Evolutionary conservation across 345 rosid species (phyloP).

Genomic region (Corchorus olitorius): DNA sequence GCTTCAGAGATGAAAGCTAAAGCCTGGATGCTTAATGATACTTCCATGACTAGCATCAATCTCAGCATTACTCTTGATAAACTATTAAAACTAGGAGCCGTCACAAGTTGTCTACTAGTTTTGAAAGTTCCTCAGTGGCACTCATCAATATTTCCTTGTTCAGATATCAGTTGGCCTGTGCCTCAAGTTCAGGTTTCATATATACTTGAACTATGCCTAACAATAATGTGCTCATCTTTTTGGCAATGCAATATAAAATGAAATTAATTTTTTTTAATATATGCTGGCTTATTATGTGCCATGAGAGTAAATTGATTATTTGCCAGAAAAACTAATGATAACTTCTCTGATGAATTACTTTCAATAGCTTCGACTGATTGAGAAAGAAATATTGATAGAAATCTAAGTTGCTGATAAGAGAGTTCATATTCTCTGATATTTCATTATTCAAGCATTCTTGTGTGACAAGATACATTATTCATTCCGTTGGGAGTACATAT

Average conservation of each 20-base stretch:
- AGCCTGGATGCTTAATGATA: background rate
- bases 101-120: background rate
- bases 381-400: too few relatives aligned
- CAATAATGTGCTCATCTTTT: background rate
- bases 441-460: too few relatives aligned
- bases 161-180: background rate
- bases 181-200: slow-evolving; percentile 1
- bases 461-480: too few relatives aligned
- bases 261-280: background rate
- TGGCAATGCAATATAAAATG: background rate
- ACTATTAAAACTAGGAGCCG: background rate
- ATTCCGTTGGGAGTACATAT: too few relatives aligned
- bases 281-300: background rate
- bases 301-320: too few relatives aligned
- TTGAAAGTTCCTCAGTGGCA: background rate
- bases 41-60: background rate
- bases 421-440: too few relatives aligned
- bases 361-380: too few relatives aligned
- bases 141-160: background rate
- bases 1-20: slow-evolving; percentile 37
- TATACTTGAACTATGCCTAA: background rate
- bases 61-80: background rate
- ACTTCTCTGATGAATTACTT: too few relatives aligned
- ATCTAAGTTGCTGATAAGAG: too few relatives aligned
- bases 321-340: too few relatives aligned